These are phyloP conservation scores for Bipolaris bicolor DNA, from an alignment of 2,329 filamentous ascomycete genomes.

Conservation along the genomic window DNA sequence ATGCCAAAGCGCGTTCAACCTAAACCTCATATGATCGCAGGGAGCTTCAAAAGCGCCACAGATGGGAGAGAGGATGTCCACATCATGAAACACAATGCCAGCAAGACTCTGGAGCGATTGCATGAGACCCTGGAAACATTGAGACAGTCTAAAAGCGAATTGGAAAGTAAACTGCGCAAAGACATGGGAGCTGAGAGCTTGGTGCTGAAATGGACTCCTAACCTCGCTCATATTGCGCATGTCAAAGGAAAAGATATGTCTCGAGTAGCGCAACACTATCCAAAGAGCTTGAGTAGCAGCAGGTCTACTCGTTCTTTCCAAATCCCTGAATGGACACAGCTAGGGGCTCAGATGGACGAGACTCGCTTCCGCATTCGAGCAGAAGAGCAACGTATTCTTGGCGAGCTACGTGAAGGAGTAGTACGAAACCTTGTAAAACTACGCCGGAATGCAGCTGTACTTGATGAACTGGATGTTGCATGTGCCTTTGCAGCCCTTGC, in stretches of 20 bases:
- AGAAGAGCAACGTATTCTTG: conserved; percentile 84
- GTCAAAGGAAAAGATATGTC: conserved; percentile 76
- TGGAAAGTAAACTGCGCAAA: conserved; percentile 67
- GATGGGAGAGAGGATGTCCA: conserved; percentile 60
- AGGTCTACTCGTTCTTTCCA: conserved; percentile 87
- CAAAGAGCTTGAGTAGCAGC: conserved; percentile 72
- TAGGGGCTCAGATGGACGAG: conserved; percentile 81
- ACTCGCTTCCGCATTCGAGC: conserved; percentile 76
- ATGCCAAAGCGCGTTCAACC: conserved; percentile 48
- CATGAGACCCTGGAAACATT: conserved; percentile 71
- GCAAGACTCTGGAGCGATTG: conserved; percentile 66
- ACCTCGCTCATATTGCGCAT: conserved; percentile 88
- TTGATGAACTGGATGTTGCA: conserved; percentile 91
- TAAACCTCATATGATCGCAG: conserved; percentile 39
- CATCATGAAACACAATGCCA: conserved; percentile 72
- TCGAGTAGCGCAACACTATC: conserved; percentile 46
- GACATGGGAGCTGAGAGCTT: conserved; percentile 62
- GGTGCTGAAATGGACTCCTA: conserved; percentile 83
- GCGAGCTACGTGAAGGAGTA: conserved; percentile 74
- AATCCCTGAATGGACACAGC: conserved; percentile 78
- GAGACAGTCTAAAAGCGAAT: conserved; percentile 62
- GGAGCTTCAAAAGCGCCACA: conserved; percentile 43
- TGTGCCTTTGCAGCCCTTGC: conserved; percentile 85
- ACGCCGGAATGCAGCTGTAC: conserved; percentile 84
- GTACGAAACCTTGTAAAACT: conserved; percentile 83